These are phyloP conservation scores for Calocybe cyanea DNA, from an alignment of 768 basidiomycete genomes.

Conservation along the genomic window DNA sequence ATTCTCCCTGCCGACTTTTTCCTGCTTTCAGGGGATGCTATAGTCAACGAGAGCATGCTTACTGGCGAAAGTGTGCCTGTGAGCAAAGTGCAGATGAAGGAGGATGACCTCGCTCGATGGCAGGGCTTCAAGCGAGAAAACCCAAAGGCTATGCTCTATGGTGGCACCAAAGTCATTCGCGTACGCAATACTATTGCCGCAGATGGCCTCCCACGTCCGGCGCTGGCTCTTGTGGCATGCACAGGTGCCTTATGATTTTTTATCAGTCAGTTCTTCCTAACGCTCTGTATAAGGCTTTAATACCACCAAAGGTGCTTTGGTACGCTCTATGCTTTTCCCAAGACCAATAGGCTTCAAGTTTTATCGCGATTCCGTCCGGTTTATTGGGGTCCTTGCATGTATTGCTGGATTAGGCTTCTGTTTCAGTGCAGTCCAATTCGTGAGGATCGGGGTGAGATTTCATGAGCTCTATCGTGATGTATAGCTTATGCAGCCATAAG, in stretches of 20 bases:
- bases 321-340: constrained; percentile 97
- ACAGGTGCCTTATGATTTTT: constrained; percentile 53
- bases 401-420: constrained; percentile 91
- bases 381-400: constrained; percentile 89
- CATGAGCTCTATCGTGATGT: background rate
- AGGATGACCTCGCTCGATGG: constrained; percentile 73
- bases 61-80: constrained; percentile 98
- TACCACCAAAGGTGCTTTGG: constrained; percentile 94
- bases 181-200: constrained; percentile 61
- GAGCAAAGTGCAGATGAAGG: constrained; percentile 82
- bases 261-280: background rate
- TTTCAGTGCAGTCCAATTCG: constrained; percentile 87
- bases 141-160: constrained; percentile 81
- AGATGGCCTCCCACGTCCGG: constrained; percentile 54
- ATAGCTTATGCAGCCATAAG: constrained; percentile 34
- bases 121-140: constrained; percentile 65
- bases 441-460: constrained; percentile 75
- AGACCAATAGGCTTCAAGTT: constrained; percentile 99
- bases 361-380: constrained; percentile 87
- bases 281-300: constrained; percentile 62
- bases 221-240: constrained; percentile 79
- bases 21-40: constrained; percentile 92
- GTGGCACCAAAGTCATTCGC: constrained; percentile 88
- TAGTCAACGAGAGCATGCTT: constrained; percentile 98
- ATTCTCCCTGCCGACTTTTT: constrained; percentile 88